Conservation (phyloP, 2,329 filamentous ascomycete genomes). For the Aspergillus intermedius region DNA sequence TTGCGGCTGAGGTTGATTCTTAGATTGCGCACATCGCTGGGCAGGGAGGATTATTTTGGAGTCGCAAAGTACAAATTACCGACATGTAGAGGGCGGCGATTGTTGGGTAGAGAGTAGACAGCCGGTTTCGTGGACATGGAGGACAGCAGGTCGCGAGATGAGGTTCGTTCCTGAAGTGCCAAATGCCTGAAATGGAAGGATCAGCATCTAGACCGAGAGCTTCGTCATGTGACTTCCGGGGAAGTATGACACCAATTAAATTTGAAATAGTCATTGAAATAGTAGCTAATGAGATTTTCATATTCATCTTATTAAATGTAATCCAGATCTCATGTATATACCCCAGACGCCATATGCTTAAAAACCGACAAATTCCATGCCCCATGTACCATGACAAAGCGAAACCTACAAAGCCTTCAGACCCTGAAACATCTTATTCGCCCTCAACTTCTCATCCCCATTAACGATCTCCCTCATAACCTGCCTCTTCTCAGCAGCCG, state of each 20-base stretch:
- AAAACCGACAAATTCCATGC: neutral
- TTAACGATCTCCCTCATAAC: slow-evolving; percentile 74
- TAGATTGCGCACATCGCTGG: slow-evolving; percentile 28
- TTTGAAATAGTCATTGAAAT: neutral
- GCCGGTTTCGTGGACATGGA: neutral
- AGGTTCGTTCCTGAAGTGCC: neutral
- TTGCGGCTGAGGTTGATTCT: slow-evolving; percentile 6
- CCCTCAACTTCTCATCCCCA: slow-evolving; percentile 58
- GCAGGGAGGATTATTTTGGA: neutral
- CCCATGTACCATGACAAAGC: neutral
- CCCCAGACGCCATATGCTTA: no score
- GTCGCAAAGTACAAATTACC: neutral
- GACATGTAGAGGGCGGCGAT: no score
- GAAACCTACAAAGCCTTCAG: slow-evolving; percentile 39
- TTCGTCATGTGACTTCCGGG: neutral
- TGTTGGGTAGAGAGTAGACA: neutral
- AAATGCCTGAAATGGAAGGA: neutral
- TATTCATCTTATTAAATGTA: no score
- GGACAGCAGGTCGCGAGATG: neutral
- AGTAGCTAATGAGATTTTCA: no score
- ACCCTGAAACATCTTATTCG: slow-evolving; percentile 49
- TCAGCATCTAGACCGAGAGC: neutral
- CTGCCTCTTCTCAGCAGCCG: slow-evolving; percentile 67
- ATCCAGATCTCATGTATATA: no score
- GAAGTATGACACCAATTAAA: neutral